Conservation (phyloP, 140 eudicot genomes). For the Flaveria floridana region DNA sequence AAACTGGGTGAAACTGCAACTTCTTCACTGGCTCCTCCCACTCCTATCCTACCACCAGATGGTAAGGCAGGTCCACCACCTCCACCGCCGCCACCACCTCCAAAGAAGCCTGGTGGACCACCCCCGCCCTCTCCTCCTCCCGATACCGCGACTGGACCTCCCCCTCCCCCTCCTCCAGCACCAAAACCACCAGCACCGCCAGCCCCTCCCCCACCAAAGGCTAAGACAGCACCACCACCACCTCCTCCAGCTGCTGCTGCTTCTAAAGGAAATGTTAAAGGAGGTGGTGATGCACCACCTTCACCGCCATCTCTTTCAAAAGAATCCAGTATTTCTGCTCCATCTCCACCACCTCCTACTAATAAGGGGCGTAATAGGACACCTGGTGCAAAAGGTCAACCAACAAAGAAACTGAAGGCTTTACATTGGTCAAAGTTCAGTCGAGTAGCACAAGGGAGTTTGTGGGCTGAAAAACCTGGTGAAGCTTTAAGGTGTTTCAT, state of each 20-base stretch:
- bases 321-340: constrained; percentile 42
- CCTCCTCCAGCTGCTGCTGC: constrained; percentile 52
- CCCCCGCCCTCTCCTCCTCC: constrained; percentile 33
- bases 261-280: constrained; percentile 29
- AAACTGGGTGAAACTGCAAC: constrained; percentile 21
- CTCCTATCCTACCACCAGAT: constrained; percentile 30
- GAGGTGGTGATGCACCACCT: constrained; percentile 33
- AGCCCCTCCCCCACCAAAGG: constrained; percentile 44
- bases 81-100: constrained; percentile 36
- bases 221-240: constrained; percentile 40
- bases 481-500: constrained; percentile 61
- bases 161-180: constrained; percentile 57
- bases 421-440: constrained; percentile 79
- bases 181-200: constrained; percentile 37
- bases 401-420: constrained; percentile 72
- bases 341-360: constrained; percentile 62
- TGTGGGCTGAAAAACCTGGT: constrained; percentile 88
- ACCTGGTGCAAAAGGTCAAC: constrained; percentile 39
- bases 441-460: constrained; percentile 75
- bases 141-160: constrained; percentile 16
- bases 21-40: constrained; percentile 14
- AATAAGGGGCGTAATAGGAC: constrained; percentile 49
- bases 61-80: constrained; percentile 19
- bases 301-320: constrained; percentile 35
- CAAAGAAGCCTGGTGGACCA: constrained; percentile 2